Evolutionary conservation across 345 rosid species (phyloP), one percentile per base, ranked within the genome.

Genomic region (Euphorbia peplus): DNA sequence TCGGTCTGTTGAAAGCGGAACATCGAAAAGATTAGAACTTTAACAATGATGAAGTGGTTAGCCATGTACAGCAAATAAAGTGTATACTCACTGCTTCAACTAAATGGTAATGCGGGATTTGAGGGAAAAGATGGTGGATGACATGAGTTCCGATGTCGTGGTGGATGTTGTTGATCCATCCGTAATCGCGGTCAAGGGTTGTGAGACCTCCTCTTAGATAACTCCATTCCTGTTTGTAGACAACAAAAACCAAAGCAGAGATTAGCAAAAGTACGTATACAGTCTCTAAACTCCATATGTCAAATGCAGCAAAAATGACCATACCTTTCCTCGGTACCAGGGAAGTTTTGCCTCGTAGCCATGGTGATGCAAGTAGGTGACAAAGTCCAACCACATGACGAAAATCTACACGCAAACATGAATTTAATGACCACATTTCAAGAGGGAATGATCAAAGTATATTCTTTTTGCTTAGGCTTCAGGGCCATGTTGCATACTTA

Each of bases 311-410:
- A 51, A 62, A 62, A 46, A 44, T 44, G 24, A 54, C 0, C 56
- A 22, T 83, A 92, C 98, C 98, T 92, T 83, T 79, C 98, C 96
- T 2, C 98, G 88, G 74, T 92, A 92, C 98, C 98, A 92, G 13
- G 98, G 98, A 62, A 92, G 88, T 69, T 87, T 90, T 41, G 79
- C 86, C 60, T 88, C 92, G 52, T 90, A 81, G 21, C 96, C 96
- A 76, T 92, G 98, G 81, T 90, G 98, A 76, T 92, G 96, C 78
- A 92, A 79, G 77, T 92, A 92, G 41, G 98, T 92, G 5, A 90
- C 98, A n/a, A 84, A 68, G 63, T 92, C 98, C 82, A 92, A 70
- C 98, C 96, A 92, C 83, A 80, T 74, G 7, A 92, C 87, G 67
- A 92, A 92, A 47, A 87, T 79, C 98, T 92, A 64, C 25, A 56